phyloP scores from a whole-genome alignment of 2,329 filamentous ascomycete species.

The Verticillium tricorpus region DNA sequence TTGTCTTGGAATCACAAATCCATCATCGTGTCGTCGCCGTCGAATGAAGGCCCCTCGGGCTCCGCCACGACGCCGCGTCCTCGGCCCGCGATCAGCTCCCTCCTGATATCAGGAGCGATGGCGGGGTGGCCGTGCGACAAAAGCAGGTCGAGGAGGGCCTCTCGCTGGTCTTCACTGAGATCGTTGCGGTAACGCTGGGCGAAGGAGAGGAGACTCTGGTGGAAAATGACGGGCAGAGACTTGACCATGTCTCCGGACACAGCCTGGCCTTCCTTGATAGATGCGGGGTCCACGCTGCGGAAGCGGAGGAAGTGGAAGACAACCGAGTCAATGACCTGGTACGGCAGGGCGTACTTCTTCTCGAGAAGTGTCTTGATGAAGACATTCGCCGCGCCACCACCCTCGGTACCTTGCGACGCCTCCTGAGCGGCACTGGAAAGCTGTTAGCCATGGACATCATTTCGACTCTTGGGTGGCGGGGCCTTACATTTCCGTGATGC shows the following conservation, averaged over 20 bases:
- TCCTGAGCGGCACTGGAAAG: constrained; percentile 66
- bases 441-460: not conserved
- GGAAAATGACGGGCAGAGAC: constrained; percentile 90
- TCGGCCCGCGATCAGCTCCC: constrained; percentile 82
- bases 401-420: constrained; percentile 75
- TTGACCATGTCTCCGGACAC: constrained; percentile 41
- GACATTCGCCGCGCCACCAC: constrained; percentile 87
- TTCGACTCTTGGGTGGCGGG: not conserved
- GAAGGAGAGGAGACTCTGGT: constrained; percentile 88
- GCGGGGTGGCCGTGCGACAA: constrained; percentile 78
- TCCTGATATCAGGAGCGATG: constrained; percentile 86
- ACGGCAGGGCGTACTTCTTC: constrained; percentile 95
- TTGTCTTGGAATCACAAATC: constrained; percentile 31
- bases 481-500: constrained; percentile 74
- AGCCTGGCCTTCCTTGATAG: constrained; percentile 44
- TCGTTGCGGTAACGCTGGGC: constrained; percentile 93
- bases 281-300: constrained; percentile 61
- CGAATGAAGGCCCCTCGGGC: constrained; percentile 46
- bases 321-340: constrained; percentile 87
- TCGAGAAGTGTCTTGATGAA: constrained; percentile 91
- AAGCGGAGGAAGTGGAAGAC: constrained; percentile 97
- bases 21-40: constrained; percentile 91
- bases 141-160: constrained; percentile 83
- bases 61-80: constrained; percentile 73
- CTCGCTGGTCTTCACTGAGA: constrained; percentile 90